A percentile compares a stretch with the other conserved stretches of the same genome.
Evolutionary conservation across 345 rosid species (phyloP).

Genomic region (Citrus mangshanensis): DNA sequence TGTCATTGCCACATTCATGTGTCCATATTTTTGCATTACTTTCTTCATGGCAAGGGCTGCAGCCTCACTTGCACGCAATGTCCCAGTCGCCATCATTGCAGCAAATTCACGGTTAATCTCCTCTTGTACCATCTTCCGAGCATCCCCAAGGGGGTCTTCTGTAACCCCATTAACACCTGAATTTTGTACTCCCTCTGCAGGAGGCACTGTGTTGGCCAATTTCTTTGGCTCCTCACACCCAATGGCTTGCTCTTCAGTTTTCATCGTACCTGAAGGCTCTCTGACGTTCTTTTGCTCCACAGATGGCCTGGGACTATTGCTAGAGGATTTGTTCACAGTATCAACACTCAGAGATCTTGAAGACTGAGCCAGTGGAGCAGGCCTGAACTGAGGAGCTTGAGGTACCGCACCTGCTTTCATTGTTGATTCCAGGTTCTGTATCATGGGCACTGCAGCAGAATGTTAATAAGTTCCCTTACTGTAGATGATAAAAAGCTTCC

Average conservation of each 20-base stretch:
- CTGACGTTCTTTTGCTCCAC: not conserved
- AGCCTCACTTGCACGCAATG: conserved; percentile 82
- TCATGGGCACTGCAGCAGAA: conserved; percentile 81
- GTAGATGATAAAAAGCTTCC: not conserved
- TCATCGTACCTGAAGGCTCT: conserved; percentile 2
- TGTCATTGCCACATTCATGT: conserved; percentile 38
- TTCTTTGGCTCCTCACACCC: conserved; percentile 22
- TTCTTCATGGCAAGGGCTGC: conserved; percentile 80
- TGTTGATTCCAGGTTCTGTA: conserved; percentile 77
- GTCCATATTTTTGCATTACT: conserved; percentile 89
- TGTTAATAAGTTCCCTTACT: not conserved
- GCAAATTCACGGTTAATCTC: conserved; percentile 76
- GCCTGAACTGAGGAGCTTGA: conserved; percentile 79
- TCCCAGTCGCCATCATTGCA: conserved; percentile 83
- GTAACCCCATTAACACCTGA: conserved; percentile 10
- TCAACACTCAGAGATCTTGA: conserved; percentile 16
- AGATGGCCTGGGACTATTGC: conserved; percentile 10
- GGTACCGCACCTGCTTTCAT: conserved; percentile 85
- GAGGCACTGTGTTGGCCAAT: conserved; percentile 14
- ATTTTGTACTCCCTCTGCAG: conserved; percentile 29
- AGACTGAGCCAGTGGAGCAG: conserved; percentile 28
- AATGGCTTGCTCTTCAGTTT: conserved; percentile 14
- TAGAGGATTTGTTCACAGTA: conserved; percentile 18
- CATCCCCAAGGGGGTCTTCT: conserved; percentile 65
- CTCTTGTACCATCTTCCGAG: conserved; percentile 79